Evolutionary conservation across 345 rosid species (phyloP), one percentile per base, ranked within the genome.

Genomic region (Melaleuca quinquenervia): DNA sequence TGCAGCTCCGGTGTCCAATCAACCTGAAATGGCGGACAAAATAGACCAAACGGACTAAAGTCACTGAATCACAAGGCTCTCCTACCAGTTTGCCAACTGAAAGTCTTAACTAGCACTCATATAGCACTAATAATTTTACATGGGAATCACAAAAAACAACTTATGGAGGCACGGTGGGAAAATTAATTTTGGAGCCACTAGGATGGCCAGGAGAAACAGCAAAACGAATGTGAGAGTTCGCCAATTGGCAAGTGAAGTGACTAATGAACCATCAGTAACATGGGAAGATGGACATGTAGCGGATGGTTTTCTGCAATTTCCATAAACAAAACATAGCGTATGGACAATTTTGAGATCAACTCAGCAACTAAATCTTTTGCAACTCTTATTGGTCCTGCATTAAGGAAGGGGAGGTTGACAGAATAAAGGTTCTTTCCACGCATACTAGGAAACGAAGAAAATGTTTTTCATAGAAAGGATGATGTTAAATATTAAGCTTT

Each of bases 1-100:
- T 97, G 98, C 88, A 97, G 92, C 80, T 95, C 98, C 20, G 94
- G 88, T 18, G 98, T 96, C 99, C 99, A 97, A 87, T 97, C 98
- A 51, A 97, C 96, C 99, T 97, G 90, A 87, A 88, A 83, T 64
- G 78, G 84, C 84, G n/a, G 48, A 27, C 29, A 56, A 41, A 36
- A 32, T 32, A 21, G 76, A 64, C 76, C 45, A 29, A 70, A 36
- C 6, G 24, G 48, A 70, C 48, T 36, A 36, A 70, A 29, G 80
- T 36, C 80, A 70, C 26, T 36, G 7, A 70, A 70, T 32, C 80
- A 36, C 24, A 70, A 70, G 1, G 48, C 80, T 70, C 80, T 36
- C 80, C 48, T 11, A 21, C 80, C 80, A 6, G 2, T 32, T 70
- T 70, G 48, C 36, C 80, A 36, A 36, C 80, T 36, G 80, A 70